These are phyloP conservation scores for Leishmania lainsoni DNA, from an alignment of 208 protist species.

Conservation along the genomic window DNA sequence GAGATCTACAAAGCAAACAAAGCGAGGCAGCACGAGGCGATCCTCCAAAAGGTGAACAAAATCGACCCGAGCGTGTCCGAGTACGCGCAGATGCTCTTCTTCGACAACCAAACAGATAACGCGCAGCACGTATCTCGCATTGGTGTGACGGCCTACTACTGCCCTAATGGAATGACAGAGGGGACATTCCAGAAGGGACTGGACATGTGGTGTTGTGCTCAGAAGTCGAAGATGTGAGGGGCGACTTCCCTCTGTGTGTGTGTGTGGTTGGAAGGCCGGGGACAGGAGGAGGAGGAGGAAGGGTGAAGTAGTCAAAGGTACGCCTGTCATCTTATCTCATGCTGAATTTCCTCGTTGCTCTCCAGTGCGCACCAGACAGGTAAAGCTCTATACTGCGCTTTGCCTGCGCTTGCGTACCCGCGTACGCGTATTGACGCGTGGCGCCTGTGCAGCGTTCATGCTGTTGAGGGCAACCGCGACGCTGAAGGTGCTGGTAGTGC, in stretches of 20 bases:
- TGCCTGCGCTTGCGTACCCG: not conserved
- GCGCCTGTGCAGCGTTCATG: not conserved
- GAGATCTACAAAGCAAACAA: slow-evolving; percentile 85
- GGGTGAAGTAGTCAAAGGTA: no score
- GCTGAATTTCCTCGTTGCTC: slow-evolving; percentile 18
- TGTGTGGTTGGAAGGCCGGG: not conserved
- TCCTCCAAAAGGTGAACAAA: slow-evolving; percentile 50
- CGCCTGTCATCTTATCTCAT: not conserved
- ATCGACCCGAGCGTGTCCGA: slow-evolving; percentile 48
- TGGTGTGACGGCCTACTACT: slow-evolving; percentile 82
- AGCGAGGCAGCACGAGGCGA: slow-evolving; percentile 62
- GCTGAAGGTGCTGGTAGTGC: no score
- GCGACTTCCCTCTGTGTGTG: no score
- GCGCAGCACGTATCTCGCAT: slow-evolving; percentile 65
- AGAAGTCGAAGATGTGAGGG: slow-evolving; percentile 24
- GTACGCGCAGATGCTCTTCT: slow-evolving; percentile 88
- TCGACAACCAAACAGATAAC: slow-evolving; percentile 91
- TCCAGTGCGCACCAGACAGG: not conserved
- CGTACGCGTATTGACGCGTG: not conserved
- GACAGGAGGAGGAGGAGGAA: not conserved
- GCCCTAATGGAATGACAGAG: slow-evolving; percentile 68
- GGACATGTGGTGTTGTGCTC: slow-evolving; percentile 50
- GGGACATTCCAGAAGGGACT: slow-evolving; percentile 76
- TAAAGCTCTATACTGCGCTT: not conserved
- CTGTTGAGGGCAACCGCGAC: not conserved